A percentile compares a stretch with the other conserved stretches of the same genome.
Evolutionary conservation across 2,329 filamentous ascomycete species (phyloP).

Genomic region (Fusarium subtropicale): DNA sequence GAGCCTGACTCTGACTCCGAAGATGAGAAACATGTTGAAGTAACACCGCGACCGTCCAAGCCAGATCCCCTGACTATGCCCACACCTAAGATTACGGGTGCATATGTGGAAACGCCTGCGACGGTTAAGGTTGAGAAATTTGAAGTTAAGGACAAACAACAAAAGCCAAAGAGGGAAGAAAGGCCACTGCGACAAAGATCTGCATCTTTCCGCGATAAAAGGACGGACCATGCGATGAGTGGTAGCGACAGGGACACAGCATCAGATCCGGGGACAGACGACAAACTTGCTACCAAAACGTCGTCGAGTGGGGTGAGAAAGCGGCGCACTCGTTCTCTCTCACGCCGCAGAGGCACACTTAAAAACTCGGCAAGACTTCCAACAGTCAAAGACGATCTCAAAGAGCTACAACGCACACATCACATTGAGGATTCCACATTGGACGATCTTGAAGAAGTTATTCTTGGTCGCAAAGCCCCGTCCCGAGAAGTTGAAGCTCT

Average conservation of each 20-base stretch:
- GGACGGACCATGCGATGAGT: conserved; percentile 35
- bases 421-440: conserved; percentile 70
- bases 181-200: conserved; percentile 28
- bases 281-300: conserved; percentile 38
- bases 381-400: conserved; percentile 67
- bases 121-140: conserved; percentile 56
- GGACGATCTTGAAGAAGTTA: conserved; percentile 67
- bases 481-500: conserved; percentile 44
- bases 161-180: conserved; percentile 33
- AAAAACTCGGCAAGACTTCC: conserved; percentile 66
- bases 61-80: conserved; percentile 61
- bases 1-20: conserved; percentile 50
- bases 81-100: conserved; percentile 66
- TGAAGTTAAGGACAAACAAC: conserved; percentile 36
- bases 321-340: conserved; percentile 54
- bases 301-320: conserved; percentile 45
- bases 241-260: conserved; percentile 48
- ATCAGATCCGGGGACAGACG: conserved; percentile 50
- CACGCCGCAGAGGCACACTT: conserved; percentile 59
- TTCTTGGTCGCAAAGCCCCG: conserved; percentile 54
- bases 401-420: conserved; percentile 63
- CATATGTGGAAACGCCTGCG: conserved; percentile 68
- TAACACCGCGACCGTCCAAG: conserved; percentile 61
- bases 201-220: conserved; percentile 44
- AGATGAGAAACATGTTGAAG: conserved; percentile 51